A percentile compares a stretch with the other conserved stretches of the same genome.
phyloP scores from a whole-genome alignment of 441 rosid species.

The Erodium chrysanthum region DNA sequence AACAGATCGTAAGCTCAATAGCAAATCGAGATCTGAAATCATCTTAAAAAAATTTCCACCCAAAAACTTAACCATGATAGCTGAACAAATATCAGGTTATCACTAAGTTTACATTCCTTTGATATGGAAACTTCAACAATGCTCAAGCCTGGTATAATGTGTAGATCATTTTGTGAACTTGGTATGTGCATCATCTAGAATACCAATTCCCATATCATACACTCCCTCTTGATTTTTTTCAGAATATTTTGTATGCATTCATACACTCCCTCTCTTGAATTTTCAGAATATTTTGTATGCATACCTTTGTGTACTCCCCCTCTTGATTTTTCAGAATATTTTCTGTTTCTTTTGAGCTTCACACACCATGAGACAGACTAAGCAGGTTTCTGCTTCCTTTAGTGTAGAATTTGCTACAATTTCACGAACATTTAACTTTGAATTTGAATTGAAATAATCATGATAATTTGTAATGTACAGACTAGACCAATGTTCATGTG shows the following conservation, averaged over 20 bases:
- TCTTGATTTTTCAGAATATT: no score
- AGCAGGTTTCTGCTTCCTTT: slow-evolving; percentile 3
- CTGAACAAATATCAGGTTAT: no score
- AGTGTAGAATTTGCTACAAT: neutral
- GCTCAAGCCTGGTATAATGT: neutral
- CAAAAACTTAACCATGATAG: no score
- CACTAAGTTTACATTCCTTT: no score
- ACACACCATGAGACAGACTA: neutral
- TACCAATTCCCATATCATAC: neutral
- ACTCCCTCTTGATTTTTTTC: neutral
- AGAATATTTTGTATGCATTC: neutral
- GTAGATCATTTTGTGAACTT: neutral
- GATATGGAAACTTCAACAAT: no score
- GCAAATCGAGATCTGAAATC: no score
- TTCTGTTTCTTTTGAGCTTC: neutral
- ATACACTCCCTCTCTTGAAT: no score
- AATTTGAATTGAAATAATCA: slow-evolving; percentile 40
- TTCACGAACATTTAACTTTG: slow-evolving; percentile 31
- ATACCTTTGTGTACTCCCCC: no score
- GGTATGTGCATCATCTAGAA: neutral
- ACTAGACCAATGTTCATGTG: slow-evolving; percentile 20
- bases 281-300: no score
- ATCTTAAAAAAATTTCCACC: no score
- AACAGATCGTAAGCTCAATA: no score
- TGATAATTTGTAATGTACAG: slow-evolving; percentile 20